phyloP scores from a whole-genome alignment of 805 yeast species.

The Saturnispora gosingensis region DNA sequence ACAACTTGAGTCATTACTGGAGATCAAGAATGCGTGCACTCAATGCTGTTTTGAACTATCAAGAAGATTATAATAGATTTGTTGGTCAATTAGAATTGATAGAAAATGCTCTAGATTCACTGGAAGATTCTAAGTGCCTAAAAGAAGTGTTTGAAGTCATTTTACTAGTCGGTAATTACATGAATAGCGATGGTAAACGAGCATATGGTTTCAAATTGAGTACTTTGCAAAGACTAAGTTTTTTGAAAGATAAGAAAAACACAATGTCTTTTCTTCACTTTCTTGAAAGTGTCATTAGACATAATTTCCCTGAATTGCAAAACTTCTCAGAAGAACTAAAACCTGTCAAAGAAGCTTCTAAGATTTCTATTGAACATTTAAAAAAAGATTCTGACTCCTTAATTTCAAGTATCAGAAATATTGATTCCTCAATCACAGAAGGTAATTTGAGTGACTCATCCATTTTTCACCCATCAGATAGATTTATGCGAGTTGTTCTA shows the following conservation, averaged over 20 bases:
- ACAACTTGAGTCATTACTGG: conserved; percentile 86
- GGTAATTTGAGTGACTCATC: conserved; percentile 81
- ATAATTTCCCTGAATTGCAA: conserved; percentile 70
- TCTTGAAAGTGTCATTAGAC: conserved; percentile 81
- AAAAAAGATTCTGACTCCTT: conserved; percentile 62
- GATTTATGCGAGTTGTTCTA: conserved; percentile 48
- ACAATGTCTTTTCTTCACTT: conserved; percentile 86
- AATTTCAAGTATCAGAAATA: conserved; percentile 52
- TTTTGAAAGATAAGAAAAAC: conserved; percentile 83
- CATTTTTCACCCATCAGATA: conserved; percentile 77
- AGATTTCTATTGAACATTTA: conserved; percentile 74
- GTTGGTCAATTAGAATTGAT: conserved; percentile 55
- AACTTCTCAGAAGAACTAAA: conserved; percentile 65
- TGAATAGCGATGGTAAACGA: conserved; percentile 89
- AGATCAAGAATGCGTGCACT: conserved; percentile 81
- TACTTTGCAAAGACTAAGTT: conserved; percentile 81
- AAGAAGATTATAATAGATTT: conserved; percentile 70
- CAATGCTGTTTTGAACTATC: conserved; percentile 56
- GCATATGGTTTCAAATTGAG: conserved; percentile 88
- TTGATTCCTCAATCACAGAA: conserved; percentile 60
- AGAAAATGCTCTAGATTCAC: conserved; percentile 63
- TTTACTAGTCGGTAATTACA: conserved; percentile 86
- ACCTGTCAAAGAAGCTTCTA: conserved; percentile 51
- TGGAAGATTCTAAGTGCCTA: conserved; percentile 58
- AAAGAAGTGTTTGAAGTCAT: conserved; percentile 73